Evolutionary conservation across 129 eudicot species (phyloP), one percentile per base, ranked within the genome.

Genomic region (Flaveria robusta): DNA sequence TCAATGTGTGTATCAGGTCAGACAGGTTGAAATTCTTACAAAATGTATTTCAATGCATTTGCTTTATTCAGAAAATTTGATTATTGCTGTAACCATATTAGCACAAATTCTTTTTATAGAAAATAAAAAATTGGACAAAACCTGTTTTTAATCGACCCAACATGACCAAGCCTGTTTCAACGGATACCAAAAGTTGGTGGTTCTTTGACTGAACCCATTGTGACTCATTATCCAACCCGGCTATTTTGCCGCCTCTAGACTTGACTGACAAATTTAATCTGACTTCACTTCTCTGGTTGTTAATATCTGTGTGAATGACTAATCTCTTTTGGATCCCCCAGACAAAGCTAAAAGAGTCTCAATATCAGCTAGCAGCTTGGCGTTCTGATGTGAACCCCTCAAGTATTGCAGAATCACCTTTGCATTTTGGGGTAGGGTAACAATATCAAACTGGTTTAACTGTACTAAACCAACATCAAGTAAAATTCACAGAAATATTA

Each of bases 261-360:
- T 27, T 26, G 39, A 67, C 68, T 52, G 45, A 23, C 74, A 67
- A 31, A 23, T 63, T 46, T 67, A 63, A 76, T 71, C 66, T 42
- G 65, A 52, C 16, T 27, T 71, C 11, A 50, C 50, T 62, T 23
- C n/a, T 58, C 41, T 26, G 18, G 67, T 26, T 26, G 18, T 26
- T 26, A 12, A 26, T 60, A 60, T 60, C 39, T 5, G 41, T 60
- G 41, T 60, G 67, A 60, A 60, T 60, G 67, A 60, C 67, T 60
- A 60, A 41, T 60, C 67, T 60, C 41, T 60, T 60, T 39, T 65
- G 45, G 43, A 20, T 78, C 62, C 34, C 50, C 66, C 72, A 94
- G 98, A 82, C 93, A 87, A 94, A 94, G 87, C 82, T 91, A 67
- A 94, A 94, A 87, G 98, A 94, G 78, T 94, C 96, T 76, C 97